These are phyloP conservation scores for Stentor roeselii DNA, from an alignment of 73 alveolate genomes.

Conservation along the genomic window DNA sequence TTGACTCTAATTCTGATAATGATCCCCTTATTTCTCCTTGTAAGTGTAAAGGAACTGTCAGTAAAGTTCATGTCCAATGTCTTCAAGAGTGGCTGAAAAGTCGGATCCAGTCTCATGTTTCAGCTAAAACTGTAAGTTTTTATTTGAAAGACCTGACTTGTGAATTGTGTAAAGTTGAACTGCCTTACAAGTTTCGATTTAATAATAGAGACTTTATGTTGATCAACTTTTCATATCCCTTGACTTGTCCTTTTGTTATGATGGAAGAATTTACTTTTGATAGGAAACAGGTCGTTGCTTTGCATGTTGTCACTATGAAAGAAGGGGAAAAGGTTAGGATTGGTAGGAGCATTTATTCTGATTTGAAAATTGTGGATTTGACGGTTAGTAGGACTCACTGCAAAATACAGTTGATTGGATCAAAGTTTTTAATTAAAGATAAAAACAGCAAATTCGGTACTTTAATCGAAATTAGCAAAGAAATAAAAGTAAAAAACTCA, in stretches of 20 bases:
- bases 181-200: no score
- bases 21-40: conserved; percentile 80
- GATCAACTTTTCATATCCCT: no score
- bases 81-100: conserved; percentile 76
- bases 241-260: no score
- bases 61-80: conserved; percentile 62
- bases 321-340: not conserved
- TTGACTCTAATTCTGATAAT: conserved; percentile 53
- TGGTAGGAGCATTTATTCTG: not conserved
- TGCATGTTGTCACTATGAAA: no score
- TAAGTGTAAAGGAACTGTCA: conserved; percentile 72
- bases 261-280: no score
- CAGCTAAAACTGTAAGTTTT: conserved; percentile 38
- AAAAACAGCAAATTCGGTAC: not conserved
- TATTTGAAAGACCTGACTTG: conserved; percentile 69
- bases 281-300: no score
- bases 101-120: conserved; percentile 44
- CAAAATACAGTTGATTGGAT: not conserved
- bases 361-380: not conserved
- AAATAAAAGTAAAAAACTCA: no score
- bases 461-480: not conserved
- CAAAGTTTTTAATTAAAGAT: no score
- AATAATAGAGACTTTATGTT: no score
- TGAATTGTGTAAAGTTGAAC: conserved; percentile 83
- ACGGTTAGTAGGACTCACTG: no score